Evolutionary conservation across 805 yeast genomes (phyloP).

Genomic region (Metschnikowia similis): DNA sequence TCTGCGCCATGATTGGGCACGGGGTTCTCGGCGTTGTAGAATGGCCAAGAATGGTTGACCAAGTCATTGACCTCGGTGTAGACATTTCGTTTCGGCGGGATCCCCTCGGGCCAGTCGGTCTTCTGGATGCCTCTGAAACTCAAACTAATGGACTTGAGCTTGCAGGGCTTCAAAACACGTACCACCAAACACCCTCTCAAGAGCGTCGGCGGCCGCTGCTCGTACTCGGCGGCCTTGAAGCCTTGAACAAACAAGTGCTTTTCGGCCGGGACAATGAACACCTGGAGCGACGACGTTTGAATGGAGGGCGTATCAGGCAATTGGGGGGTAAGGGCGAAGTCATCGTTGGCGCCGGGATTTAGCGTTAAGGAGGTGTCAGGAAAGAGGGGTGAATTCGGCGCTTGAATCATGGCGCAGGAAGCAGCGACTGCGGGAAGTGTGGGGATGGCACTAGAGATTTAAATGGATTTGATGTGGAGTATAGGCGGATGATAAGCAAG

Average conservation of each 20-base stretch:
- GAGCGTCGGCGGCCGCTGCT: constrained; percentile 68
- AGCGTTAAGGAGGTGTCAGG: constrained; percentile 20
- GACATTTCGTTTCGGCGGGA: constrained; percentile 79
- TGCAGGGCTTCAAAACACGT: constrained; percentile 66
- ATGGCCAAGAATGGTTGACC: constrained; percentile 87
- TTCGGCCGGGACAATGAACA: constrained; percentile 77
- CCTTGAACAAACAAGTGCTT: constrained; percentile 79
- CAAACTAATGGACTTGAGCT: constrained; percentile 59
- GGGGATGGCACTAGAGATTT: not conserved
- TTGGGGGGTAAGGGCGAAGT: constrained; percentile 28
- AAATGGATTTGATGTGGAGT: not conserved
- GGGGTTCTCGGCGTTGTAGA: constrained; percentile 43
- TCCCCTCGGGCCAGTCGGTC: constrained; percentile 98
- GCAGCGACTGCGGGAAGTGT: not conserved
- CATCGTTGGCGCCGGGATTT: constrained; percentile 7
- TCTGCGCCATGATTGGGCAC: constrained; percentile 45
- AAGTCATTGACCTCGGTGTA: constrained; percentile 62
- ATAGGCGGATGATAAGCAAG: not conserved
- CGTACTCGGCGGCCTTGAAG: constrained; percentile 60
- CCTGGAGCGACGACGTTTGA: constrained; percentile 59
- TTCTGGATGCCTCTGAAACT: constrained; percentile 63
- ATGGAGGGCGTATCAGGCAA: constrained; percentile 55
- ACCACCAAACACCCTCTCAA: constrained; percentile 76
- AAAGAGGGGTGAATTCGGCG: constrained; percentile 21
- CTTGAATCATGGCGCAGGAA: not conserved